phyloP scores from a whole-genome alignment of 768 basidiomycete genomes.

The Tylopilus subfusipes region DNA sequence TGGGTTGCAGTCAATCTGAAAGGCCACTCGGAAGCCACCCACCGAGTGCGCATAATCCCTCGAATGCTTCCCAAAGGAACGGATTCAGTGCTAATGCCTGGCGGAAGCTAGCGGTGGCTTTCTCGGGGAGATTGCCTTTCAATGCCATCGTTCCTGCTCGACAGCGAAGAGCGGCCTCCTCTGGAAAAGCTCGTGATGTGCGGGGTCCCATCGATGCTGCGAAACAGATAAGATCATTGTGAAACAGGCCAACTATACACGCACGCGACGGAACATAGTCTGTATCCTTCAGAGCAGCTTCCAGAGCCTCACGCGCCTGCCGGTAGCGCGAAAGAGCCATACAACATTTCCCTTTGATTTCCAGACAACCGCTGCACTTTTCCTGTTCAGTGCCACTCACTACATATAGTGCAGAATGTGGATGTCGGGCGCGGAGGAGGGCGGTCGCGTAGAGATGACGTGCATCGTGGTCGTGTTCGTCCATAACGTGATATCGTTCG shows the following conservation, averaged over 20 bases:
- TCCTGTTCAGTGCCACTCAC: constrained; percentile 60
- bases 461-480: constrained; percentile 71
- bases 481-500: constrained; percentile 75
- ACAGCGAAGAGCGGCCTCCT: constrained; percentile 72
- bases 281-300: constrained; percentile 53
- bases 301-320: constrained; percentile 71
- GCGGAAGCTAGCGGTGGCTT: constrained; percentile 67
- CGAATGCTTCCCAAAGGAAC: constrained; percentile 90
- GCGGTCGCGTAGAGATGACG: constrained; percentile 81
- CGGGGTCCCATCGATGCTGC: constrained; percentile 56
- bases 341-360: constrained; percentile 78
- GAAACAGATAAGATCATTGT: constrained; percentile 11
- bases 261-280: constrained; percentile 55
- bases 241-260: constrained; percentile 26
- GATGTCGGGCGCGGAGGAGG: constrained; percentile 65
- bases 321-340: constrained; percentile 67
- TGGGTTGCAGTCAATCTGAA: constrained; percentile 11
- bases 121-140: constrained; percentile 74
- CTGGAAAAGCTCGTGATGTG: constrained; percentile 57
- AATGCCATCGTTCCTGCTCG: constrained; percentile 71
- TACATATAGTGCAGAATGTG: constrained; percentile 69
- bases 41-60: constrained; percentile 82
- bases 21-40: constrained; percentile 19
- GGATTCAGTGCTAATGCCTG: constrained; percentile 72
- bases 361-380: constrained; percentile 70